Evolutionary conservation across 345 rosid species (phyloP), one percentile per base, ranked within the genome.

Genomic region (Iberis pinnata): DNA sequence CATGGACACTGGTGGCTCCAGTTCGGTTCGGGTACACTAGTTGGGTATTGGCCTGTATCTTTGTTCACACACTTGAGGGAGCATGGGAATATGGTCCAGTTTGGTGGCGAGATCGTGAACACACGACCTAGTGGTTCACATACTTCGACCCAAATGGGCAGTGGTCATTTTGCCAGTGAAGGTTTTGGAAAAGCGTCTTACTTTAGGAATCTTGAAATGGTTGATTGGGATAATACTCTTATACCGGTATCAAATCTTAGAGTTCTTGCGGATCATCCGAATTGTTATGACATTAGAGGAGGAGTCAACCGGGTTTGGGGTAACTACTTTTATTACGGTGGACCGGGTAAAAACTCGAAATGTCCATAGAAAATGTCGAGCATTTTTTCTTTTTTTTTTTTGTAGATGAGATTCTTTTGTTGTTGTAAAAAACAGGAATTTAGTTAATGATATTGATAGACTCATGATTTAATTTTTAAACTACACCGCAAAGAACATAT

Each of bases 1-100:
- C 95, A 88, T 29, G 97, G 99, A n/a, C 82, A 93, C 53, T 93
- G 99, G 99, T 93, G 99, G 99, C 80, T 93, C 37, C 94, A 93
- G 74, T 88, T 93, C 70, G 99, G 97, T 38, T 76, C 88, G 0
- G 97, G 99, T 13, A 71, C 85, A 35, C 64, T 93, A 38, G 95
- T 93, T 2, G 99, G 99, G 8, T 93, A 93, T 46, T 93, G 99
- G 99, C 99, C 99, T 1, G 70, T 92, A 12, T 75, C 81, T 37
- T 43, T 93, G 72, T 93, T 93, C 62, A 85, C 85, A 0, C 97
- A 88, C 75, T 70, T 93, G 7, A 77, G 78, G 29, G 84, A 86
- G 56, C 85, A 80, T 59, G 99, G 95, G 43, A 86, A 78, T 50
- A 88, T 93, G 97, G 90, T 88, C 12, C 99, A 93, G 52, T 88